Percentiles rank a stretch among this genome's conserved stretches.
phyloP scores from a whole-genome alignment of 1,284 basidiomycete species.

The Malassezia equina region DNA sequence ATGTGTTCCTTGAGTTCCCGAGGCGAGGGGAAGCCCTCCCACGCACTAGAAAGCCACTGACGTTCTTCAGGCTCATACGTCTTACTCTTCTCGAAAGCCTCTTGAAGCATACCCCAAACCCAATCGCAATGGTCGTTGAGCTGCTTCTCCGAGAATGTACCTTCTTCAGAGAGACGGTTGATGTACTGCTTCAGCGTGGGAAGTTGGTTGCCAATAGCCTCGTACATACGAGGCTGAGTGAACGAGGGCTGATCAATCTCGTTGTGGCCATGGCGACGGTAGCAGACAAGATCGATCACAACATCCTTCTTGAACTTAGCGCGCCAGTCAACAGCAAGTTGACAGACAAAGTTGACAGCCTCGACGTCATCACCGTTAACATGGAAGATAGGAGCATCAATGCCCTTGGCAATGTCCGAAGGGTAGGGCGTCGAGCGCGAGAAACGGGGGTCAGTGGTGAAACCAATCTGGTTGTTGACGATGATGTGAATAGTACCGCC shows the following conservation, averaged over 20 bases:
- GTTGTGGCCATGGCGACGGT: conserved; percentile 96
- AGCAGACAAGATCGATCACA: conserved; percentile 96
- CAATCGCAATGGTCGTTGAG: conserved; percentile 97
- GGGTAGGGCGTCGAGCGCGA: conserved; percentile 94
- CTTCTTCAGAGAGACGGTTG: conserved; percentile 78
- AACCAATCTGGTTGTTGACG: conserved; percentile 99
- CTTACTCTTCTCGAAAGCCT: conserved; percentile 76
- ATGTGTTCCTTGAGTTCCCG: conserved; percentile 86
- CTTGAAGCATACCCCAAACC: conserved; percentile 98
- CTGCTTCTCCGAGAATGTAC: conserved; percentile 88
- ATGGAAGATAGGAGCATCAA: conserved; percentile 98
- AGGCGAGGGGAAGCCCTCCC: conserved; percentile 97
- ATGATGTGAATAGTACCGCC: conserved; percentile 97
- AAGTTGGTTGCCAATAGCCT: conserved; percentile 87
- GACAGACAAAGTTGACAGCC: conserved; percentile 87
- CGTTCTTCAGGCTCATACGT: conserved; percentile 68
- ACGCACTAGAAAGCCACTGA: conserved; percentile 94
- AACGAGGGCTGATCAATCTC: conserved; percentile 98
- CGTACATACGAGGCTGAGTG: conserved; percentile 98
- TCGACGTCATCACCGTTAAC: conserved; percentile 98
- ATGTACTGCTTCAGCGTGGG: conserved; percentile 85
- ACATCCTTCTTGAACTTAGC: conserved; percentile 99
- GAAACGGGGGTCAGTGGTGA: conserved; percentile 97
- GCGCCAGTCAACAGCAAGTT: conserved; percentile 93
- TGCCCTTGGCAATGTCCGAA: conserved; percentile 97